Base-by-base conservation (phyloP, 805 yeast genomes). In the Wickerhamiella lipophila region DNA sequence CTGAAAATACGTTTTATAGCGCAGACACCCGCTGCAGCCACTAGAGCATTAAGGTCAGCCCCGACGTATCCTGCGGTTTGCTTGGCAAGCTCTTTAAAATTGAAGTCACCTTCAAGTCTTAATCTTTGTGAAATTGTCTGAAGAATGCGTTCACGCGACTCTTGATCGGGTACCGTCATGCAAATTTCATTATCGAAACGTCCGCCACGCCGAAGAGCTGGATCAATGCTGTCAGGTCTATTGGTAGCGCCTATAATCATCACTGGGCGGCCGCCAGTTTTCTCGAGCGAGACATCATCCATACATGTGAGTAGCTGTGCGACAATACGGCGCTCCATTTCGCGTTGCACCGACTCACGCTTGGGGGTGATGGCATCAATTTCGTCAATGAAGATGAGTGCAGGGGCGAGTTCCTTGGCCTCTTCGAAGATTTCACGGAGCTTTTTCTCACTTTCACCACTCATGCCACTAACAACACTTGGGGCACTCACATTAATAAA, bases 351-450 rank as follows among this genome's bases (percentile, higher is more conserved):
- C 23, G 95, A 95, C 63, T 92, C 98, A 67, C 98, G 76, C 62
- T 92, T 92, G 0, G 98, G 98, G 0, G 98, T 92, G 47, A 92
- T 88, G 11, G 98, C 96, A 66, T 92, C 98, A 56, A 92, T 92
- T 64, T 92, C 98, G 67, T 92, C 98, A 60, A 92, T 80, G 60
- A 92, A 92, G 46, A 92, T 75, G 25, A 92, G 67, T 64, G 96
- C 88, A 7, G 98, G 98, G 0, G 98, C 98, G 49, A 86, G 61
- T 3, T 74, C 58, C 58, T 80, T 81, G 2, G 98, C 98, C 61
- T 92, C 97, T 34, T 87, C 96, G 60, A 89, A 89, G 34, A 89
- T 70, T 51, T 92, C 97, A 53, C 98, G 73, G 19, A 92, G 71
- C 60, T 89, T 88, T 69, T 92, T 92, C 64, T 92, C 98, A 54